Evolutionary conservation across 1,139 yeast species (phyloP).

Genomic region (Kluyveromyces sp.): DNA sequence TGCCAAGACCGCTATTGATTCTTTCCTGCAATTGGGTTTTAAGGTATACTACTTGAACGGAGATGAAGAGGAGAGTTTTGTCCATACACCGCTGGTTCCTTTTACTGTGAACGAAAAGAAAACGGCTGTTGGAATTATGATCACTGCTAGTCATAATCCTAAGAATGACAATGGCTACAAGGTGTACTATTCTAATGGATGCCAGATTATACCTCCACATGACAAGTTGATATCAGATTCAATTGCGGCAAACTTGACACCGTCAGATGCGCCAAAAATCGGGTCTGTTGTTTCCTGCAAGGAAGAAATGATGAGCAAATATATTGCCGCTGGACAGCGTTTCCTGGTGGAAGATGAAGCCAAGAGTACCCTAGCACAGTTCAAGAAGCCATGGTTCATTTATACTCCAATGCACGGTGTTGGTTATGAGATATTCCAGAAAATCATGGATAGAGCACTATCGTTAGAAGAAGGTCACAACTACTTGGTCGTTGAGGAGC

Average conservation of each 20-base stretch:
- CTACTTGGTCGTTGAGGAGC: slow-evolving; percentile 42
- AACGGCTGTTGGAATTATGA: slow-evolving; percentile 75
- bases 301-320: slow-evolving; percentile 30
- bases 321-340: slow-evolving; percentile 13
- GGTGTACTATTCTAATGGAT: slow-evolving; percentile 88
- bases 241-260: slow-evolving; percentile 55
- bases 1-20: slow-evolving; percentile 73
- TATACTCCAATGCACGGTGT: slow-evolving; percentile 97
- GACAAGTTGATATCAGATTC: slow-evolving; percentile 63
- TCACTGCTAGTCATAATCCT: slow-evolving; percentile 95
- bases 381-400: slow-evolving; percentile 41
- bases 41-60: slow-evolving; percentile 58
- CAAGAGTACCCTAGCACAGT: slow-evolving; percentile 22
- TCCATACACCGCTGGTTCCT: slow-evolving; percentile 92
- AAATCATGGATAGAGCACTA: slow-evolving; percentile 25
- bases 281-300: slow-evolving; percentile 30
- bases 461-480: slow-evolving; percentile 28
- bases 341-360: slow-evolving; percentile 16
- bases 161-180: slow-evolving; percentile 91
- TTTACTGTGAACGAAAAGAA: slow-evolving; percentile 58
- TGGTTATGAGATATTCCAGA: slow-evolving; percentile 47
- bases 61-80: slow-evolving; percentile 35
- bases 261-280: slow-evolving; percentile 31
- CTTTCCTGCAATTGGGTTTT: slow-evolving; percentile 62
- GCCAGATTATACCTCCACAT: slow-evolving; percentile 92